Evolutionary conservation across 805 yeast species (phyloP).

Genomic region (Candida ortonii): DNA sequence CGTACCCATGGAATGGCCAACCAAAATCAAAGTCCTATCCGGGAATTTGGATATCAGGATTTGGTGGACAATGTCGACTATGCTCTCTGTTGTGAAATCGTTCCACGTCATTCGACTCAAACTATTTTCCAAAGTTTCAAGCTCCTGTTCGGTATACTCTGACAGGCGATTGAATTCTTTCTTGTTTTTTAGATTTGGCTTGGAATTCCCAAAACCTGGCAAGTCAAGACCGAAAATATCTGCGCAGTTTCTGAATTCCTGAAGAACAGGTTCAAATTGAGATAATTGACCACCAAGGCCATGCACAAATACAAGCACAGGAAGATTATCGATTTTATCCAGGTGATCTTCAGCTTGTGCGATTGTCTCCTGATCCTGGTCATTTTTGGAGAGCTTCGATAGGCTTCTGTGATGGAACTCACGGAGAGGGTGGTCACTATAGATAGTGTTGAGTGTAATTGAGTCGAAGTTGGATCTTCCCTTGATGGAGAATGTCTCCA

Average conservation of each 20-base stretch:
- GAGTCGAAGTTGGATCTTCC: constrained; percentile 25
- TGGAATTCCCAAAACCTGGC: constrained; percentile 81
- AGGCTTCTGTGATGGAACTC: constrained; percentile 32
- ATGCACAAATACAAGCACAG: constrained; percentile 68
- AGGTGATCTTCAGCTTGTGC: constrained; percentile 23
- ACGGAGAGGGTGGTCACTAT: constrained; percentile 50
- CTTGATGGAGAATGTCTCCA: constrained; percentile 38
- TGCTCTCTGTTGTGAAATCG: constrained; percentile 42
- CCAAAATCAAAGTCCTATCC: constrained; percentile 40
- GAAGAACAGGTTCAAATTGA: constrained; percentile 76
- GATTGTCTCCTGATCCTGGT: constrained; percentile 16
- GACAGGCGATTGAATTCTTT: constrained; percentile 22
- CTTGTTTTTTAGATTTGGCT: constrained; percentile 20
- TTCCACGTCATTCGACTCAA: constrained; percentile 35
- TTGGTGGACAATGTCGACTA: constrained; percentile 39
- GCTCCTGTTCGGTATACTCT: constrained; percentile 19
- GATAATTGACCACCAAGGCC: constrained; percentile 90
- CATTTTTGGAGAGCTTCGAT: constrained; percentile 12
- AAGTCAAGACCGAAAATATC: constrained; percentile 71
- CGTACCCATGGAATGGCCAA: constrained; percentile 61
- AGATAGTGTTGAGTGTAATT: constrained; percentile 40
- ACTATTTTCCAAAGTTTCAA: constrained; percentile 25
- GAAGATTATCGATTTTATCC: constrained; percentile 45
- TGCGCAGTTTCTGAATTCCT: constrained; percentile 57
- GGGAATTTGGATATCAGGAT: constrained; percentile 41